Conservation (phyloP, 805 yeast genomes). For the Jamesozyma piceae region DNA sequence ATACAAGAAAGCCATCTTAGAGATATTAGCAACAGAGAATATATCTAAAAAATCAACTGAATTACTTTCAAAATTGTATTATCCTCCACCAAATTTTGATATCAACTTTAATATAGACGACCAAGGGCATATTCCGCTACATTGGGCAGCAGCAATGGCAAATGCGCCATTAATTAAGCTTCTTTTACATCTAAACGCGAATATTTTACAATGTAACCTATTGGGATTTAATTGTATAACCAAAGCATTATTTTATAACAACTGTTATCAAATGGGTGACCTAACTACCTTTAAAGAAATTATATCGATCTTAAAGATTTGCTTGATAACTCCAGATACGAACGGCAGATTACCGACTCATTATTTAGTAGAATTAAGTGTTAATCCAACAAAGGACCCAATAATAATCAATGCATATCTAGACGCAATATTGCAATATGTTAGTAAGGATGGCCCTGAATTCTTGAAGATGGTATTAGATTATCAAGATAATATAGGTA, state of each 20-base stretch:
- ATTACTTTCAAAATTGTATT: constrained; percentile 34
- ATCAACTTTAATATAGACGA: constrained; percentile 63
- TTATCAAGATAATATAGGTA: constrained; percentile 74
- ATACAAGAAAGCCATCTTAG: constrained; percentile 26
- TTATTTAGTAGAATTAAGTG: constrained; percentile 48
- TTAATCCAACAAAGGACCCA: constrained; percentile 39
- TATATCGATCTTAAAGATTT: constrained; percentile 50
- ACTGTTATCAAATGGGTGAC: constrained; percentile 46
- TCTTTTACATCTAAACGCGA: constrained; percentile 46
- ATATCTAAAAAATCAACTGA: constrained; percentile 21
- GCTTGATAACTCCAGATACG: constrained; percentile 62
- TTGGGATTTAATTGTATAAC: constrained; percentile 64
- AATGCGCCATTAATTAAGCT: constrained; percentile 50
- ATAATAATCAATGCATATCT: constrained; percentile 49
- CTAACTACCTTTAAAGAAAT: constrained; percentile 45
- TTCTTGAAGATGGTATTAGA: constrained; percentile 52
- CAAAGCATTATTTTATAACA: constrained; percentile 60
- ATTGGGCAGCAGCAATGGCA: constrained; percentile 82
- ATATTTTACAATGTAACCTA: constrained; percentile 43
- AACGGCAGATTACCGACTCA: constrained; percentile 69
- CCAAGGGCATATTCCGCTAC: constrained; percentile 74
- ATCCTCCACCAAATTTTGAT: constrained; percentile 55
- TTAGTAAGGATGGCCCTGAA: constrained; percentile 33
- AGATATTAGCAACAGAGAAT: constrained; percentile 26
- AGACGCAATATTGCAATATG: constrained; percentile 37